Base-by-base conservation (phyloP, 805 yeast species). In the Wickerhamomyces pijperi region DNA sequence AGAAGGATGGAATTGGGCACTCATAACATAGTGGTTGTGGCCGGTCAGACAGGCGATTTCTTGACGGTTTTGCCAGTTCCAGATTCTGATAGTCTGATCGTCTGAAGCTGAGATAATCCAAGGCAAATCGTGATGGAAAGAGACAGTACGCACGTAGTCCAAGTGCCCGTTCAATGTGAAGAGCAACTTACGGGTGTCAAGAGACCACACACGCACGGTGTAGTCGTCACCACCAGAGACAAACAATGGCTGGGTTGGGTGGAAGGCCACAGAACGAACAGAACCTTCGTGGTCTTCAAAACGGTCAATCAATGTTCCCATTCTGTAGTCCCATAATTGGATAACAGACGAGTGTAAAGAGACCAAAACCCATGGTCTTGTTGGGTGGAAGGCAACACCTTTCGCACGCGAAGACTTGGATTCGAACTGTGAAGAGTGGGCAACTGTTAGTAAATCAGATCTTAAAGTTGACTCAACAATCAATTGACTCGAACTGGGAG, bases 1-100 rank as follows among this genome's bases (percentile, higher is more conserved):
- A 36, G 79, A 67, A 35, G 97, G 97, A 59, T 92, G 99, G 73
- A 92, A 92, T 61, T 85, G 94, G 2, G 98, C 97, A 52, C 94
- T 83, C 92, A 92, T 85, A 40, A 92, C 97, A 62, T 94, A 92
- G 65, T 92, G 98, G 64, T 86, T 88, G 63, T 92, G 99, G 45
- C 99, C 98, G 7, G 98, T 90, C 50, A 92, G 67, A 54, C 96
- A 86, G 9, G 97, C 97, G 55, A 92, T 82, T 54, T 92, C 97
- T 59, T 87, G 90, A 51, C 98, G 78, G 60, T 88, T 88, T 68
- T 94, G 98, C 98, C 98, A 92, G 65, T 92, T 94, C 99, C 99
- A 92, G 48, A 92, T 90, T 59, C 99, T 75, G 48, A 94, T 87
- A 25, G 99, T 92, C 65, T 92, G 98, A 68, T 92, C 99, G 63